A percentile compares a stretch with the other conserved stretches of the same genome.
Conservation (phyloP, 768 basidiomycete genomes). For the Suillus brevipes region DNA sequence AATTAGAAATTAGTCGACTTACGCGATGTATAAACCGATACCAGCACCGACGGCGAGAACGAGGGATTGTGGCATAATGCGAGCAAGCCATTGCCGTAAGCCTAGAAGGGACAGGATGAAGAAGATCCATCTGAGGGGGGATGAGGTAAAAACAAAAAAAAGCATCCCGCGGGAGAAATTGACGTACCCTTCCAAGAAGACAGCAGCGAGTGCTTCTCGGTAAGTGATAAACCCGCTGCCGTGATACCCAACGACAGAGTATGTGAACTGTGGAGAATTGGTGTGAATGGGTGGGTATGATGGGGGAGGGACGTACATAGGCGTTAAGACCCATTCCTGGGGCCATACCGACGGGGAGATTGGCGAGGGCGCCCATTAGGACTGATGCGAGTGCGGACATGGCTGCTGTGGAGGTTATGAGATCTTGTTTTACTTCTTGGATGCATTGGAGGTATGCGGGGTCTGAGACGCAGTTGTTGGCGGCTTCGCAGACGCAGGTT, state of each 20-base stretch:
- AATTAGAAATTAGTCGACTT: too few species aligned
- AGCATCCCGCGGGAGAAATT: constrained; percentile 2
- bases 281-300: background rate
- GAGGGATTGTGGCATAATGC: constrained; percentile 86
- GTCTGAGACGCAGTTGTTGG: constrained; percentile 56
- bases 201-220: constrained; percentile 77
- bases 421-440: constrained; percentile 64
- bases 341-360: constrained; percentile 87
- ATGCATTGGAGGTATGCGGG: constrained; percentile 56
- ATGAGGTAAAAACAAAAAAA: too few species aligned
- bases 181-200: constrained; percentile 82
- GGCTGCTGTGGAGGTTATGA: constrained; percentile 82
- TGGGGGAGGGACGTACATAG: constrained; percentile 45
- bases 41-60: constrained; percentile 84
- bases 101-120: constrained; percentile 77
- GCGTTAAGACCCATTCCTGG: constrained; percentile 85
- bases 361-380: constrained; percentile 83
- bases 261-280: constrained; percentile 62
- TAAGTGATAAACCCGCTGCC: constrained; percentile 71
- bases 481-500: constrained; percentile 71
- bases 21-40: constrained; percentile 88
- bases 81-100: constrained; percentile 85
- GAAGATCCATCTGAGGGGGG: constrained; percentile 67
- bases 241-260: constrained; percentile 85
- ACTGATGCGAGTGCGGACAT: constrained; percentile 72